These are phyloP conservation scores for Skeletonema marinoi DNA, from an alignment of 108 stramenopile species.

Conservation along the genomic window DNA sequence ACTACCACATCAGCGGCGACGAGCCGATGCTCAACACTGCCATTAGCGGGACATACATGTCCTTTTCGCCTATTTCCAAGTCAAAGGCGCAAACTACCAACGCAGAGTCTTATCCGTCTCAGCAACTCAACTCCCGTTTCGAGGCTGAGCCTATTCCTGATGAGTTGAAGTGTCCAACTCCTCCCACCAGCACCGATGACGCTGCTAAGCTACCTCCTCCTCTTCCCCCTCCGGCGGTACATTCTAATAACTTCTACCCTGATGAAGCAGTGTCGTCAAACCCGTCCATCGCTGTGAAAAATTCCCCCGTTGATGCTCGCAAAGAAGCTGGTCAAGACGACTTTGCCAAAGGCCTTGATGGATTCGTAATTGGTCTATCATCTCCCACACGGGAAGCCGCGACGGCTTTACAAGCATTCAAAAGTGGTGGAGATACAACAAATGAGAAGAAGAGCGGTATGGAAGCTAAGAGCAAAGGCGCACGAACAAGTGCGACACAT, in stretches of 20 bases:
- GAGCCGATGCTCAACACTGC: not conserved
- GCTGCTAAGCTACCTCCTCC: not conserved
- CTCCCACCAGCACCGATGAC: not conserved
- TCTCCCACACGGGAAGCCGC: not conserved
- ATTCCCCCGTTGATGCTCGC: not conserved
- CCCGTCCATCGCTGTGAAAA: not conserved
- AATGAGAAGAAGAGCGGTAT: not conserved
- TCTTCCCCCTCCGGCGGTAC: not conserved
- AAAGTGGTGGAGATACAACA: not conserved
- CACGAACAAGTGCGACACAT: not conserved
- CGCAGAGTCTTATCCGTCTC: not conserved
- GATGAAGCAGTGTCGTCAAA: not conserved
- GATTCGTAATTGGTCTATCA: not conserved
- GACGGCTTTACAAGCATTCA: not conserved
- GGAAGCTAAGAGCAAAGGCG: not conserved
- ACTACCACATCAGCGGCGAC: not conserved
- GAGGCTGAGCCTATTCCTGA: not conserved
- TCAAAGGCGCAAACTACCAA: not conserved
- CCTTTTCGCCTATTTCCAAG: not conserved
- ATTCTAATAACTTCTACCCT: not conserved
- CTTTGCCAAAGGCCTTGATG: not conserved
- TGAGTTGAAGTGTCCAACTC: not conserved
- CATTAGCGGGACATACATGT: not conserved
- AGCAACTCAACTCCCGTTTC: not conserved
- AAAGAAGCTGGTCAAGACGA: not conserved